These are phyloP conservation scores for Aspergillus ochraceus DNA, from an alignment of 2,329 filamentous ascomycete genomes.

Conservation along the genomic window DNA sequence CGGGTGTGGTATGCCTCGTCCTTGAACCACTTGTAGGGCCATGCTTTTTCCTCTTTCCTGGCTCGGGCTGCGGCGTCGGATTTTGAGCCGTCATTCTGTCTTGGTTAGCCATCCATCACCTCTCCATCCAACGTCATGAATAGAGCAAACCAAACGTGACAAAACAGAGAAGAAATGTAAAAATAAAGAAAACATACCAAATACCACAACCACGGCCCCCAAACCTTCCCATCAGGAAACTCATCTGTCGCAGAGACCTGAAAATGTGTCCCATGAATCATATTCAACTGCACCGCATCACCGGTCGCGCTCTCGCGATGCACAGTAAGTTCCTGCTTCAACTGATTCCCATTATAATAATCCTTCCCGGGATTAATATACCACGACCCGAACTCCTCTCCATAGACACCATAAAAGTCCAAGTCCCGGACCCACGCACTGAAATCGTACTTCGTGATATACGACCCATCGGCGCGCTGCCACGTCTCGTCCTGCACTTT, in stretches of 20 bases:
- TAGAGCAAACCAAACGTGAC: not conserved
- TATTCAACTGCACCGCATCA: conserved; percentile 55
- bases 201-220: conserved; percentile 49
- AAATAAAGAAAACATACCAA: conserved; percentile 19
- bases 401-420: conserved; percentile 54
- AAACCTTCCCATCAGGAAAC: conserved; percentile 44
- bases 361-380: conserved; percentile 54
- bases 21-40: conserved; percentile 54
- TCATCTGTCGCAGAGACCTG: conserved; percentile 37
- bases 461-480: conserved; percentile 48
- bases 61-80: conserved; percentile 43
- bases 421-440: conserved; percentile 41
- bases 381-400: conserved; percentile 52
- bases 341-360: conserved; percentile 54
- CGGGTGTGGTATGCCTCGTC: conserved; percentile 51
- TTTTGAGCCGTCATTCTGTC: conserved; percentile 49
- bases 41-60: conserved; percentile 43
- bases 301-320: conserved; percentile 53
- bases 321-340: conserved; percentile 56
- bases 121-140: too few species aligned
- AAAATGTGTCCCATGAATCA: conserved; percentile 56
- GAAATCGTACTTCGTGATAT: conserved; percentile 56
- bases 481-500: conserved; percentile 58
- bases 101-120: not conserved
- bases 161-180: too few species aligned